Percentiles rank a stretch among this genome's conserved stretches.
phyloP scores from a whole-genome alignment of 257 asterid species.

The Fraxinus anomala region DNA sequence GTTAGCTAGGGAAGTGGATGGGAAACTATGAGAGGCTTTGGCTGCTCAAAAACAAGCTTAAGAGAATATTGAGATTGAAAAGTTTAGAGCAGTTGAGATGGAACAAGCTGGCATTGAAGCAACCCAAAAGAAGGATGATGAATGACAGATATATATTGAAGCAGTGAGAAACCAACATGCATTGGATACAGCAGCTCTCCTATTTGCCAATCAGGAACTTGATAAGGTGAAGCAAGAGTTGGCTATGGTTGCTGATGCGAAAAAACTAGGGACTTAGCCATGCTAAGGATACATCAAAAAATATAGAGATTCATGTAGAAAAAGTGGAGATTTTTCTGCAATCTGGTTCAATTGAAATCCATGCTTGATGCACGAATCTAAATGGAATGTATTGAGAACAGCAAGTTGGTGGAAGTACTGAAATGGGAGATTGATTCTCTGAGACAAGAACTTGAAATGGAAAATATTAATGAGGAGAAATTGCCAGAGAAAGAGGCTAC shows the following conservation, averaged over 20 bases:
- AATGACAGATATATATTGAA: conserved; percentile 76
- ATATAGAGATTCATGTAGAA: conserved; percentile 68
- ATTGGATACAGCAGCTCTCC: conserved; percentile 48
- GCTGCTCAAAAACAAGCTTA: conserved; percentile 82
- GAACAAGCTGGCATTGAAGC: conserved; percentile 90
- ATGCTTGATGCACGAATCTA: conserved; percentile 55
- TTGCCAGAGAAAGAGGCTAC: conserved; percentile 67
- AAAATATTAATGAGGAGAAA: conserved; percentile 50
- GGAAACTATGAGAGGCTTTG: conserved; percentile 81
- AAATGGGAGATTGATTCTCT: conserved; percentile 17
- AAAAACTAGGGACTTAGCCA: conserved; percentile 68
- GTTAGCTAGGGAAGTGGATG: conserved; percentile 69
- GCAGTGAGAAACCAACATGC: conserved; percentile 72
- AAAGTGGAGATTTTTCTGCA: conserved; percentile 73
- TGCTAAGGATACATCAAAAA: conserved; percentile 77
- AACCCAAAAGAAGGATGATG: conserved; percentile 76
- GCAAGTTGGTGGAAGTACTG: neutral
- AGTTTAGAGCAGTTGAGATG: conserved; percentile 85
- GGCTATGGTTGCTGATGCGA: conserved; percentile 60
- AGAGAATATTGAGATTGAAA: conserved; percentile 83
- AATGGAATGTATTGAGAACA: conserved; percentile 31
- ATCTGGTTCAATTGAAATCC: conserved; percentile 66
- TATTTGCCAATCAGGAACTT: conserved; percentile 67
- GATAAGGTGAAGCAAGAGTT: conserved; percentile 73
- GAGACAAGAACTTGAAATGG: conserved; percentile 32